A percentile compares a stretch with the other conserved stretches of the same genome.
These are phyloP conservation scores for Gnaphalium uliginosum DNA, from an alignment of 129 eudicot genomes.

Conservation along the genomic window DNA sequence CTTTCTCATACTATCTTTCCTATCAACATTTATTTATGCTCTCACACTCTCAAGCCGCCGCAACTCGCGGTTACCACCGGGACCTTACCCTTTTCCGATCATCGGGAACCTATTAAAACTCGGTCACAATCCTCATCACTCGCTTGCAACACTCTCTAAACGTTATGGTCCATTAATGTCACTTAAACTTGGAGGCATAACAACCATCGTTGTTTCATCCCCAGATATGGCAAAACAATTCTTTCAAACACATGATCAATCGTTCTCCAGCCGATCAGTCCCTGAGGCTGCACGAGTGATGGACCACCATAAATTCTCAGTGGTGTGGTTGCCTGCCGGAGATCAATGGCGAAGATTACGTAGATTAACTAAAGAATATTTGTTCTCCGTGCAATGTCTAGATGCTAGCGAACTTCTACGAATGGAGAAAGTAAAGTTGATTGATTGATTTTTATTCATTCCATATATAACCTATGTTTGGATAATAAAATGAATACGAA, in stretches of 20 bases:
- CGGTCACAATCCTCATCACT: slow-evolving; percentile 48
- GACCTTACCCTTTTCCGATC: slow-evolving; percentile 53
- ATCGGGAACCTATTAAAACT: slow-evolving; percentile 55
- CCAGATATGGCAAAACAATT: slow-evolving; percentile 40
- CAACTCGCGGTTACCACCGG: slow-evolving; percentile 50
- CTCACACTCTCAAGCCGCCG: slow-evolving; percentile 13
- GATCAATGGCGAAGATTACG: slow-evolving; percentile 46
- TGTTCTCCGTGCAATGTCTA: slow-evolving; percentile 13
- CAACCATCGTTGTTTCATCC: slow-evolving; percentile 53
- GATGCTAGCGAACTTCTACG: slow-evolving; percentile 32
- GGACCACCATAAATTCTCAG: slow-evolving; percentile 34
- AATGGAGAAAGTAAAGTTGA: neutral
- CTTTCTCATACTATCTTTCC: slow-evolving; percentile 18
- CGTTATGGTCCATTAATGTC: slow-evolving; percentile 55
- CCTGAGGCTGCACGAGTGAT: slow-evolving; percentile 17
- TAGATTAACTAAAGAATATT: slow-evolving; percentile 33
- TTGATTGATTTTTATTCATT: too few relatives aligned
- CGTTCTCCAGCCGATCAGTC: slow-evolving; percentile 32
- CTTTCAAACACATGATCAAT: slow-evolving; percentile 43
- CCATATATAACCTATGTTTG: too few relatives aligned
- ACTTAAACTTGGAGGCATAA: slow-evolving; percentile 44
- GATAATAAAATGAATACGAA: too few relatives aligned
- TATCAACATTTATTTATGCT: neutral
- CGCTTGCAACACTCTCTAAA: slow-evolving; percentile 51
- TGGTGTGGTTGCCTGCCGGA: slow-evolving; percentile 40